phyloP scores from a whole-genome alignment of 2,329 filamentous ascomycete genomes.

The Chaetomium olivaceum region DNA sequence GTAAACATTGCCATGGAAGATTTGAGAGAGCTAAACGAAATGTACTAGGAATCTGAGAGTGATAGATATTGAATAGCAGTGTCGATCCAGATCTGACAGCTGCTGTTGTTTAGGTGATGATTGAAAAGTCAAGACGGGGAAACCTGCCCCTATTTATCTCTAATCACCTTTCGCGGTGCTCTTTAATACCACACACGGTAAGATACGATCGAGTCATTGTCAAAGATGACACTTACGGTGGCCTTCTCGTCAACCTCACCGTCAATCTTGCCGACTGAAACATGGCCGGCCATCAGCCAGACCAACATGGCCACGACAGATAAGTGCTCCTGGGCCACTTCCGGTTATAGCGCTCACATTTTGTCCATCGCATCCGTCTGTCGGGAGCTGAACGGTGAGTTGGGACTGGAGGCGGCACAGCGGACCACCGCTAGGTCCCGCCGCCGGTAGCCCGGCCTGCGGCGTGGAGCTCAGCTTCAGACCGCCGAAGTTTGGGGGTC shows the following conservation, averaged over 20 bases:
- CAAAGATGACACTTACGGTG: neutral
- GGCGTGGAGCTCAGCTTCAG: slow-evolving; percentile 4
- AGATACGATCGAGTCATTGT: neutral
- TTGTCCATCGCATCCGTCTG: neutral
- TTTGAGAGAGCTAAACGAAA: neutral
- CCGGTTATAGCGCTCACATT: too few species aligned
- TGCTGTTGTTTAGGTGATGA: neutral
- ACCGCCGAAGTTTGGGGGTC: neutral
- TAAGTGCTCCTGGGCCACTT: neutral
- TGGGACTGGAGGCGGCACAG: neutral
- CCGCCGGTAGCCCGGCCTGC: neutral
- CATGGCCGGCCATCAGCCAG: neutral
- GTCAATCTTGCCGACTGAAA: neutral
- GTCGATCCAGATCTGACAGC: slow-evolving; percentile 1
- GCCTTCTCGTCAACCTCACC: neutral
- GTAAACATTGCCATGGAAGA: neutral
- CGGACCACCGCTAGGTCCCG: neutral
- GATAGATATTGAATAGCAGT: neutral
- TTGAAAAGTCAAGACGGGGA: neutral
- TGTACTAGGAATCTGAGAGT: neutral
- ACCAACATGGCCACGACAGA: neutral
- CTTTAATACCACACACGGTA: too few species aligned
- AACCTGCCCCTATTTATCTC: neutral
- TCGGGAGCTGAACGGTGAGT: neutral
- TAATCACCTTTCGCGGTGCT: neutral